A percentile compares a stretch with the other conserved stretches of the same genome.
Conservation (phyloP, 495 filamentous ascomycete species). For the Hypoxylon fragiforme region DNA sequence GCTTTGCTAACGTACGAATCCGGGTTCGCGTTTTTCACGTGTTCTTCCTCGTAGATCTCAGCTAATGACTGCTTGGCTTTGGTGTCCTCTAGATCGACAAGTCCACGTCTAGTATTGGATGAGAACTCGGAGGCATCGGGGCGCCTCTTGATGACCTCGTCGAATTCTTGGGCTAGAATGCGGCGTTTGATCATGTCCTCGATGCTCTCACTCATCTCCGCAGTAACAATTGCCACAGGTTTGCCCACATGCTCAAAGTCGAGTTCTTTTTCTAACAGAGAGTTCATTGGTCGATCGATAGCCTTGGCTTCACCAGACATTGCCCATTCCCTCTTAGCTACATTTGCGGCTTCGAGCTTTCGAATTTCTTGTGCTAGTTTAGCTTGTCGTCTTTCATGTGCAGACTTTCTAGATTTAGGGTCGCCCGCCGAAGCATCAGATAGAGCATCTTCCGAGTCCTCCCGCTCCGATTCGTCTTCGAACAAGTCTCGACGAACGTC, state of each 20-base stretch:
- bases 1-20: conserved; percentile 76
- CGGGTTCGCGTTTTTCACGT: conserved; percentile 75
- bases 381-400: conserved; percentile 84
- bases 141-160: conserved; percentile 83
- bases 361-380: conserved; percentile 87
- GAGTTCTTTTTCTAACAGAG: conserved; percentile 89
- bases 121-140: conserved; percentile 66
- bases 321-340: conserved; percentile 91
- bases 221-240: conserved; percentile 89
- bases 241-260: conserved; percentile 97
- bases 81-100: conserved; percentile 81
- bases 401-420: conserved; percentile 64
- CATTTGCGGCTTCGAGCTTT: conserved; percentile 81
- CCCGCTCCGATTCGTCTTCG: conserved; percentile 70
- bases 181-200: conserved; percentile 93
- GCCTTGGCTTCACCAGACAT: conserved; percentile 87
- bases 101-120: conserved; percentile 60
- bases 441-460: conserved; percentile 57
- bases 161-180: conserved; percentile 88
- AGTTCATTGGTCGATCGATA: conserved; percentile 80
- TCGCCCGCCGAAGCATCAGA: conserved; percentile 60
- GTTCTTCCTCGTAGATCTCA: conserved; percentile 92
- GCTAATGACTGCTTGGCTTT: conserved; percentile 86
- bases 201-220: conserved; percentile 89
- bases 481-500: conserved; percentile 91